phyloP scores from a whole-genome alignment of 2,329 filamentous ascomycete genomes.

The Aspergillus fumigatiaffinis region DNA sequence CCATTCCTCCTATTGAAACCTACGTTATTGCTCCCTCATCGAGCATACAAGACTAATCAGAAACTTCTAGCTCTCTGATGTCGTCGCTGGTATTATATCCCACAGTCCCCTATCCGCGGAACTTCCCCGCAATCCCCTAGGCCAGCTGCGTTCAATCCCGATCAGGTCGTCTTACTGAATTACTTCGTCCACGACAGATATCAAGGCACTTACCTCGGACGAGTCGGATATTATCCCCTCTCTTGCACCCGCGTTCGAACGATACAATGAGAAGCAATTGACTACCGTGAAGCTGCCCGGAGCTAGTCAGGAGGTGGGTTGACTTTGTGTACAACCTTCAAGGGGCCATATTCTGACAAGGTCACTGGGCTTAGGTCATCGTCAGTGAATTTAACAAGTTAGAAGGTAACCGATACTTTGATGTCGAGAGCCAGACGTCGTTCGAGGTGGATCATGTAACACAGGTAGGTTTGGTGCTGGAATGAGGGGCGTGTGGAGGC shows the following conservation, averaged over 20 bases:
- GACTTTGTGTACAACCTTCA: not conserved
- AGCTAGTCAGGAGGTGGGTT: conserved; percentile 68
- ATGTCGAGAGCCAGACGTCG: conserved; percentile 80
- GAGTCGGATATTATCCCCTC: conserved; percentile 64
- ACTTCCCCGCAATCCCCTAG: conserved; percentile 1
- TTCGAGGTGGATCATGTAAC: conserved; percentile 84
- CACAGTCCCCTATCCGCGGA: conserved; percentile 1
- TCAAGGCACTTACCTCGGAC: conserved; percentile 76
- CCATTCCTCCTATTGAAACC: conserved; percentile 6
- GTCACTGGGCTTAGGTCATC: conserved; percentile 52
- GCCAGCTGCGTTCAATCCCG: not conserved
- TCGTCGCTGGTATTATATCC: conserved; percentile 67
- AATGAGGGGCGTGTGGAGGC: not conserved
- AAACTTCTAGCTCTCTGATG: conserved; percentile 70
- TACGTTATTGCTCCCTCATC: not conserved
- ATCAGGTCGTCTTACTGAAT: conserved; percentile 9
- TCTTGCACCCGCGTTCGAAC: conserved; percentile 78
- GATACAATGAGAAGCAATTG: conserved; percentile 96
- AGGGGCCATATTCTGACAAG: conserved; percentile 10
- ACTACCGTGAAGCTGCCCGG: conserved; percentile 84
- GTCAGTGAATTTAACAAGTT: conserved; percentile 83
- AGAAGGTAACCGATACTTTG: conserved; percentile 79
- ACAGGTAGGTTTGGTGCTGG: conserved; percentile 50
- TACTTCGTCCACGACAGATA: conserved; percentile 57
- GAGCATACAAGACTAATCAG: conserved; percentile 11